phyloP scores from a whole-genome alignment of 805 yeast species.

The Maudiozyma saulgeensis region DNA sequence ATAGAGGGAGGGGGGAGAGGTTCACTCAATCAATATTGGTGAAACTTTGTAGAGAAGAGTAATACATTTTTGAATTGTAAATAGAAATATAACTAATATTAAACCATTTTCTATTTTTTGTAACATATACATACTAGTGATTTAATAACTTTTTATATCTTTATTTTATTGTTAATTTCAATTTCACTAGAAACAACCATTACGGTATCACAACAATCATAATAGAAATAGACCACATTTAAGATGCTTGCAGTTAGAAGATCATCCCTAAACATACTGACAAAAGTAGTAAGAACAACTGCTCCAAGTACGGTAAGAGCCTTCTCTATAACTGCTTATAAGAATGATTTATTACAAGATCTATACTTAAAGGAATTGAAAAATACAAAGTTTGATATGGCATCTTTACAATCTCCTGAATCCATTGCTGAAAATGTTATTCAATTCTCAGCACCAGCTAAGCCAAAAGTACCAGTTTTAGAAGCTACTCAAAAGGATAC shows the following conservation, averaged over 20 bases:
- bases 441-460: conserved; percentile 73
- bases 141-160: no score
- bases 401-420: conserved; percentile 38
- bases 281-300: background rate
- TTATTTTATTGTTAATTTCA: no score
- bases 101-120: no score
- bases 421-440: conserved; percentile 74
- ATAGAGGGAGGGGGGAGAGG: no score
- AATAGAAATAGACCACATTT: background rate
- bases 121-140: no score
- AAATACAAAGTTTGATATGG: conserved; percentile 63
- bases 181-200: background rate
- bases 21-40: no score
- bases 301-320: background rate
- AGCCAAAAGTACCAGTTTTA: conserved; percentile 64
- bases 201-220: background rate
- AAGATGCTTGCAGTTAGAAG: background rate
- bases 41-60: no score
- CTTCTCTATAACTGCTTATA: background rate
- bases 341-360: conserved; percentile 57
- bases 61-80: no score
- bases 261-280: background rate
- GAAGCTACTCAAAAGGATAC: conserved; percentile 62
- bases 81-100: no score
- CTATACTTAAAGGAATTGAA: conserved; percentile 80